phyloP scores from a whole-genome alignment of 768 basidiomycete genomes.

The Pisolithus orientalis region DNA sequence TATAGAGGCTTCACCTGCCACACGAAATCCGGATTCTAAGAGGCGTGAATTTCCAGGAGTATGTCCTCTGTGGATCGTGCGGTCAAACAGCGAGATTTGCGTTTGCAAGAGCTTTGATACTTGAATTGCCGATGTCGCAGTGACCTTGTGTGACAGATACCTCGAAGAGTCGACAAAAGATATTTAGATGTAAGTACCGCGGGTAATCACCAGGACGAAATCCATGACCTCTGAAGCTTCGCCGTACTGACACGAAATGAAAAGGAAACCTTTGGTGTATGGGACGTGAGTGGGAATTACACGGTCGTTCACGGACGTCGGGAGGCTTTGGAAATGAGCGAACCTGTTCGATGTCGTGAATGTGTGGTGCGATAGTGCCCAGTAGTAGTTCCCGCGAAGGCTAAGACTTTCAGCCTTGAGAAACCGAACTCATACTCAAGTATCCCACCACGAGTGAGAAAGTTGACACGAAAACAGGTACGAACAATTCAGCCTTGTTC shows the following conservation, averaged over 20 bases:
- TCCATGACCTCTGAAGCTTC: slow-evolving; percentile 31
- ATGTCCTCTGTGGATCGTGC: slow-evolving; percentile 56
- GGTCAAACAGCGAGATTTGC: slow-evolving; percentile 46
- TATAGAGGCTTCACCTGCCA: slow-evolving; percentile 61
- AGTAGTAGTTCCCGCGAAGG: slow-evolving; percentile 32
- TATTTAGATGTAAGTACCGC: slow-evolving; percentile 25
- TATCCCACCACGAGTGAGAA: slow-evolving; percentile 20
- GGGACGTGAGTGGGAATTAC: slow-evolving; percentile 27
- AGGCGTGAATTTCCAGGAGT: slow-evolving; percentile 30
- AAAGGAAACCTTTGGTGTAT: slow-evolving; percentile 41
- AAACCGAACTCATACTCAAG: slow-evolving; percentile 24
- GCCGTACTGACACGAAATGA: slow-evolving; percentile 32
- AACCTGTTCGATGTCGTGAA: slow-evolving; percentile 30
- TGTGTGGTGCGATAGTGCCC: slow-evolving; percentile 30
- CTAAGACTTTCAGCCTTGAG: slow-evolving; percentile 15
- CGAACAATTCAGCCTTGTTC: slow-evolving; percentile 11
- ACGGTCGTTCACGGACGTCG: slow-evolving; percentile 31
- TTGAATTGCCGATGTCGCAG: slow-evolving; percentile 34
- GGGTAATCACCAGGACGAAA: slow-evolving; percentile 36
- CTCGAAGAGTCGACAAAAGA: slow-evolving; percentile 33
- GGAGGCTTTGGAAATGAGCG: slow-evolving; percentile 24
- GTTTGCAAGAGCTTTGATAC: slow-evolving; percentile 21
- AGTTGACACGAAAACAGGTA: slow-evolving; percentile 27
- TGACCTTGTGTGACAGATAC: slow-evolving; percentile 30
- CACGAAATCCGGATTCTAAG: slow-evolving; percentile 39